Base-by-base conservation (phyloP, 352 stramenopile genomes). In the Globisporangium abappressorium region DNA sequence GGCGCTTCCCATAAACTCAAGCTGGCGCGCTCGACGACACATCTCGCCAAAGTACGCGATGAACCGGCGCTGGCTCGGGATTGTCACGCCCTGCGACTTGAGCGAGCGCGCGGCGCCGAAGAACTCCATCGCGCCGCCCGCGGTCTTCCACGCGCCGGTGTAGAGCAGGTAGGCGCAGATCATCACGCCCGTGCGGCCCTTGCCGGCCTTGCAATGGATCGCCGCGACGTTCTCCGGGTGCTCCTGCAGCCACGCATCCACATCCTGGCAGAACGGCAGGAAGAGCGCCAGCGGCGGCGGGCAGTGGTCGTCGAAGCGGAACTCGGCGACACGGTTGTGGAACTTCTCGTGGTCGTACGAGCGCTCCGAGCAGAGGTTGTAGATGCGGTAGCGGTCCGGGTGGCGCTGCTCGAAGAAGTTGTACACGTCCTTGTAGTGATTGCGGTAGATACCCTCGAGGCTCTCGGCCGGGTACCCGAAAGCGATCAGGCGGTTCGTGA, bases 131-230 rank as follows among this genome's bases (percentile, higher is more conserved):
- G 82, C 78, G 20, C 76, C 84, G n/a, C 81, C 70, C 43, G 85
- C 62, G 0, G 84, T 87, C 14, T 75, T 73, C 80, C 83, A 96
- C 46, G 73, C 70, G 26, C 85, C 72, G 24, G 78, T 76, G 71
- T 92, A 93, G 14, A 94, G 59, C 65, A 95, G 66, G 69, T 92
- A 93, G 12, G 75, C 82, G 68, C 80, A 91, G 60, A 95, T 84
- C 85, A 98, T 97, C 60, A 97, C 84, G 12, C 92, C 92, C 18
- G 92, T 96, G 55, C 92, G 83, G n/a, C 92, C 92, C 74, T 93
- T 93, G 38, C 91, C 91, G 41, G 91, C 92, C 72, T 98, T 98
- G 77, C 92, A 98, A 67, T 98, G 92, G 62, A 98, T 86, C 24
- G 86, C 90, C 0, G 82, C 87, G n/a, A 97, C 78, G 68, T 96